A percentile compares a stretch with the other conserved stretches of the same genome.
Conservation (phyloP, 805 yeast species). For the Barnettozyma botsteinii region DNA sequence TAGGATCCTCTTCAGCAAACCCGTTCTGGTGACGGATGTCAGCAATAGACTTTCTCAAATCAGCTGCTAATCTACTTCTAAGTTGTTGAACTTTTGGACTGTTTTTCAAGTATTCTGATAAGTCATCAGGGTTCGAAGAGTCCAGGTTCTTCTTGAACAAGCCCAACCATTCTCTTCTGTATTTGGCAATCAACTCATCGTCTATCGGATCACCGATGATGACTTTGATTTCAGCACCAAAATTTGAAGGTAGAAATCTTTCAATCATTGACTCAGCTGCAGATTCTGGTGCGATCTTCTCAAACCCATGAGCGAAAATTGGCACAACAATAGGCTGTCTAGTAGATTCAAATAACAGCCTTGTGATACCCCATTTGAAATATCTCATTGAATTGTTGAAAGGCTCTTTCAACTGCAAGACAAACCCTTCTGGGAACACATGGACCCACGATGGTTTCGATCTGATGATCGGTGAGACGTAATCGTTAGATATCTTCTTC, state of each 20-base stretch:
- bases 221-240: slow-evolving; percentile 63
- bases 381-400: slow-evolving; percentile 83
- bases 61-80: slow-evolving; percentile 65
- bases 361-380: slow-evolving; percentile 92
- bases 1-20: slow-evolving; percentile 56
- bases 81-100: slow-evolving; percentile 63
- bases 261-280: slow-evolving; percentile 45
- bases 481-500: slow-evolving; percentile 23
- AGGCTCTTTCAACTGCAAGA: slow-evolving; percentile 77
- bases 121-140: slow-evolving; percentile 45
- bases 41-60: slow-evolving; percentile 57
- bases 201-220: slow-evolving; percentile 67
- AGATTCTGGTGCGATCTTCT: slow-evolving; percentile 75
- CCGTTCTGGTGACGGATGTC: slow-evolving; percentile 37
- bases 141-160: slow-evolving; percentile 52
- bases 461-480: slow-evolving; percentile 53
- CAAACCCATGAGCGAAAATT: slow-evolving; percentile 80
- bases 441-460: slow-evolving; percentile 83
- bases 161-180: slow-evolving; percentile 64
- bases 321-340: slow-evolving; percentile 85
- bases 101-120: slow-evolving; percentile 53
- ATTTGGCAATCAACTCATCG: slow-evolving; percentile 51
- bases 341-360: slow-evolving; percentile 77
- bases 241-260: slow-evolving; percentile 53
- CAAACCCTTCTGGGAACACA: slow-evolving; percentile 92